These are phyloP conservation scores for Zymoseptoria ardabiliae DNA, from an alignment of 2,329 filamentous ascomycete genomes.

Conservation along the genomic window DNA sequence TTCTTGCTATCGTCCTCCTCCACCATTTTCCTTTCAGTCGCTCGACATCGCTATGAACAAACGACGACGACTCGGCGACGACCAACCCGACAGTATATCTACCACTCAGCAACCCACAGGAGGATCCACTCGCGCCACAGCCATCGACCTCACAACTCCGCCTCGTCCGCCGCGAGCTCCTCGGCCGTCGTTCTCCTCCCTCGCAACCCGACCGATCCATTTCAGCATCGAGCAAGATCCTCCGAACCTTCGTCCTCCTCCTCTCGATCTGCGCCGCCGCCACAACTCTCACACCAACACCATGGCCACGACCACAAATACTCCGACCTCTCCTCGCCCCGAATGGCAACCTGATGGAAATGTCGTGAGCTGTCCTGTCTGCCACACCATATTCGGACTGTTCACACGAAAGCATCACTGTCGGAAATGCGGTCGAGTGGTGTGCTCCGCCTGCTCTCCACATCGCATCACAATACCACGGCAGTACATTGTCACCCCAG, in stretches of 20 bases:
- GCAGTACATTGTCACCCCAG: constrained; percentile 71
- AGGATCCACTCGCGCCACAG: constrained; percentile 11
- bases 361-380: constrained; percentile 78
- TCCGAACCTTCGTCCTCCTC: background rate
- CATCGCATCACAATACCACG: constrained; percentile 92
- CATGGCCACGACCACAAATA: background rate
- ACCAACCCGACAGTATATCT: background rate
- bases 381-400: constrained; percentile 69
- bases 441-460: constrained; percentile 83
- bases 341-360: constrained; percentile 85
- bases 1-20: background rate
- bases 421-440: constrained; percentile 88
- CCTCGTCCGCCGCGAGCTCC: constrained; percentile 4
- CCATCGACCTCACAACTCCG: constrained; percentile 22
- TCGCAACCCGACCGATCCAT: background rate
- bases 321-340: constrained; percentile 51
- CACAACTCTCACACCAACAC: background rate
- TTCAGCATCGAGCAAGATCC: background rate
- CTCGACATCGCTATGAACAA: background rate
- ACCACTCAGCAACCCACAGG: background rate
- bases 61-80: background rate
- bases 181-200: background rate
- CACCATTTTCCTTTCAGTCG: background rate
- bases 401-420: constrained; percentile 91
- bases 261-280: background rate